These are phyloP conservation scores for Rhizodiscina lignyota DNA, from an alignment of 495 filamentous ascomycete genomes.

Conservation along the genomic window DNA sequence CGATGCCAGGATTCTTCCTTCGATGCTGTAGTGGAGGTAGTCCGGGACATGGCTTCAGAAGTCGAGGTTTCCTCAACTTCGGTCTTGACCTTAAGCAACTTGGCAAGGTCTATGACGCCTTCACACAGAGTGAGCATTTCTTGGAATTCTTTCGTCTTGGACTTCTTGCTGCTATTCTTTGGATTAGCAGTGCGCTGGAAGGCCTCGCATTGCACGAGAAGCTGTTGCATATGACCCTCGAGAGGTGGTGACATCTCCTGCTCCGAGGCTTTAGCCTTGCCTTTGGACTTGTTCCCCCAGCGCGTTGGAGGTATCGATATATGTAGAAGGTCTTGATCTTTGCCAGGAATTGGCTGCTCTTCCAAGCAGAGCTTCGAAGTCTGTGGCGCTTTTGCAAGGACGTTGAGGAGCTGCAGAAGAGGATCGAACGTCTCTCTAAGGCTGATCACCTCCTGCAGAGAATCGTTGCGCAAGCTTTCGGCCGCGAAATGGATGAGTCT, in stretches of 20 bases:
- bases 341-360: slow-evolving; percentile 6
- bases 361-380: slow-evolving; percentile 9
- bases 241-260: too few relatives aligned
- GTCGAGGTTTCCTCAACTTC: not conserved
- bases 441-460: slow-evolving; percentile 18
- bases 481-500: slow-evolving; percentile 14
- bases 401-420: slow-evolving; percentile 12
- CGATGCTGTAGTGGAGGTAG: slow-evolving; percentile 1
- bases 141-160: slow-evolving; percentile 12
- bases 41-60: not conserved
- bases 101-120: not conserved
- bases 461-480: slow-evolving; percentile 20
- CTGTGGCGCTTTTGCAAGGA: slow-evolving; percentile 4
- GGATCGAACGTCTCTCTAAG: slow-evolving; percentile 14
- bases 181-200: slow-evolving; percentile 13
- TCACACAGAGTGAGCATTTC: slow-evolving; percentile 6
- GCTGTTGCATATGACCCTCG: slow-evolving; percentile 1
- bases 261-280: not conserved
- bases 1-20: slow-evolving; percentile 19
- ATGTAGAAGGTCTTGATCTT: slow-evolving; percentile 11
- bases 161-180: slow-evolving; percentile 6
- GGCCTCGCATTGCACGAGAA: slow-evolving; percentile 9
- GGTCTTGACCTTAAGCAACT: not conserved
- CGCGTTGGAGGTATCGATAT: too few relatives aligned
- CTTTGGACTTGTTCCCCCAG: too few relatives aligned